Evolutionary conservation across 768 basidiomycete species (phyloP).

Genomic region (Cantharellus cinnabarinus): DNA sequence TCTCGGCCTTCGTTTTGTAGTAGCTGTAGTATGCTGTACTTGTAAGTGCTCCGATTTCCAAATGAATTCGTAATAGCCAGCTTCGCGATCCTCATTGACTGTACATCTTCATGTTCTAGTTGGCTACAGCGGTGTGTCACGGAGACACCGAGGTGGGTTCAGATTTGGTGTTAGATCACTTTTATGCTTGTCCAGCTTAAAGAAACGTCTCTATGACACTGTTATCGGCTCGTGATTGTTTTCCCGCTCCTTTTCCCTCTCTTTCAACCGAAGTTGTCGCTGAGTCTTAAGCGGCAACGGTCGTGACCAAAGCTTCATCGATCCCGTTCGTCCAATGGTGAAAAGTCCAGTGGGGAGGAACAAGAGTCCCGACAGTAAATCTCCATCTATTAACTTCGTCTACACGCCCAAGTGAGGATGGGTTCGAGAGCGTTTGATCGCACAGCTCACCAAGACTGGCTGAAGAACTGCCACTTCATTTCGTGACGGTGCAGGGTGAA

Average conservation of each 20-base stretch:
- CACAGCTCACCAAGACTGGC: conserved; percentile 53
- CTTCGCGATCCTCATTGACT: too few relatives aligned
- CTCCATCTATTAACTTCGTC: conserved; percentile 67
- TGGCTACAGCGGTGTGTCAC: too few relatives aligned
- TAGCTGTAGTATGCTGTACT: too few relatives aligned
- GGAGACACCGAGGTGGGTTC: too few relatives aligned
- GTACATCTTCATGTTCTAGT: too few relatives aligned
- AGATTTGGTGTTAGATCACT: too few relatives aligned
- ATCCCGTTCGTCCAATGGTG: conserved; percentile 56
- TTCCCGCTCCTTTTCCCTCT: background rate
- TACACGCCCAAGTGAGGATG: conserved; percentile 15
- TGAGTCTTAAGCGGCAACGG: conserved; percentile 1
- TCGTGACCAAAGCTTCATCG: conserved; percentile 53
- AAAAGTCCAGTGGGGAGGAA: conserved; percentile 65
- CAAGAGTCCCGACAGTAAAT: conserved; percentile 49
- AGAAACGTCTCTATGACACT: background rate
- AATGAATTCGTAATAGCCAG: too few relatives aligned
- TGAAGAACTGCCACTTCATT: conserved; percentile 82
- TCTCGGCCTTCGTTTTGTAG: too few relatives aligned
- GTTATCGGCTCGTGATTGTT: background rate
- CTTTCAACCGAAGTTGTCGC: background rate
- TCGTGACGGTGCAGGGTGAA: conserved; percentile 76
- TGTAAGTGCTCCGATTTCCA: too few relatives aligned
- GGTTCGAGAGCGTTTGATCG: background rate
- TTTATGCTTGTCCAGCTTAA: too few relatives aligned